Evolutionary conservation across 2,329 filamentous ascomycete species (phyloP).

Genomic region (Chaetomium globosum): DNA sequence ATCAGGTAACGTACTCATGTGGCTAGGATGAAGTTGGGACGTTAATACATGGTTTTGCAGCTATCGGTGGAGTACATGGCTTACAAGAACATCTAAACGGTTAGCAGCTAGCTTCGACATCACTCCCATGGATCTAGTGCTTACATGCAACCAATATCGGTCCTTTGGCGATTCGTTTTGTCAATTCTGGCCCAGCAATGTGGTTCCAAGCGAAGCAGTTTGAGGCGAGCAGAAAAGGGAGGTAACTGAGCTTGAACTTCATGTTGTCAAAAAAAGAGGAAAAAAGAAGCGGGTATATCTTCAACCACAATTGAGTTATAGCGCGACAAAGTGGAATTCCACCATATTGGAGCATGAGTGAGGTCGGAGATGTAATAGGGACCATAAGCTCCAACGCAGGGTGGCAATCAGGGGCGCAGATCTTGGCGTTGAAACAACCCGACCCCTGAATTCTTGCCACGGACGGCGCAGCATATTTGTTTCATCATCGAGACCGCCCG

Average conservation of each 20-base stretch:
- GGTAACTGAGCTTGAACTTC: conserved; percentile 12
- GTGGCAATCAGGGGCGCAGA: conserved; percentile 2
- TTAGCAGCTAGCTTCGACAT: not conserved
- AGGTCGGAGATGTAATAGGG: conserved; percentile 6
- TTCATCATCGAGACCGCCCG: conserved; percentile 1
- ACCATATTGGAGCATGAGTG: conserved; percentile 3
- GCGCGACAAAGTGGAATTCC: not conserved
- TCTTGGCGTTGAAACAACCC: not conserved
- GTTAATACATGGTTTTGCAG: not conserved
- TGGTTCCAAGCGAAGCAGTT: conserved; percentile 35
- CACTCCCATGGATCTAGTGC: conserved; percentile 21
- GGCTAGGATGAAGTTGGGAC: conserved; percentile 17
- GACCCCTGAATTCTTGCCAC: conserved; percentile 4
- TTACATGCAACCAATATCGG: conserved; percentile 42
- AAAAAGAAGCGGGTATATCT: not conserved
- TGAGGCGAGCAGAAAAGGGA: not conserved
- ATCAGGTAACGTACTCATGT: conserved; percentile 4
- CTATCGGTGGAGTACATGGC: not conserved
- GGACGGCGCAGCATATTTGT: conserved; percentile 6
- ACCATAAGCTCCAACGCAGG: not conserved
- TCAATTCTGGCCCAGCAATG: conserved; percentile 20
- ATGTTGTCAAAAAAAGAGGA: not conserved
- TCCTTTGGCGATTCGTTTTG: conserved; percentile 26
- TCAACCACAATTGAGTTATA: not conserved
- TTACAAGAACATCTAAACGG: conserved; percentile 11